Percentiles rank a stretch among this genome's conserved stretches.
phyloP scores from a whole-genome alignment of 1,284 basidiomycete genomes.

The Cryptococcus amylolentus region DNA sequence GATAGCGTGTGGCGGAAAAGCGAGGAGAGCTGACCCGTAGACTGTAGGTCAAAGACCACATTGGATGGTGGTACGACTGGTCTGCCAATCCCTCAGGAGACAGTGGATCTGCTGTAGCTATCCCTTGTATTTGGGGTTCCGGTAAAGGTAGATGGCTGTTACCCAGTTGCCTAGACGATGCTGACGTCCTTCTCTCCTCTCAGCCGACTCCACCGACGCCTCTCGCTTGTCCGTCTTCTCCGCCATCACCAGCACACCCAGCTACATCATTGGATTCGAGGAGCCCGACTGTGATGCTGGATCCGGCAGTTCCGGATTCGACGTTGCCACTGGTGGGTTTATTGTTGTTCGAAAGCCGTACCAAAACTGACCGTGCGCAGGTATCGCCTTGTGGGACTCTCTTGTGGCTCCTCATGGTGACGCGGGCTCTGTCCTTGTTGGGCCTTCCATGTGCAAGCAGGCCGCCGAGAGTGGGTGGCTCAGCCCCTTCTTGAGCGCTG shows the following conservation, averaged over 20 bases:
- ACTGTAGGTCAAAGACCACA: constrained; percentile 16
- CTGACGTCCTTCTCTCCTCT: not conserved
- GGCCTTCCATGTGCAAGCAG: constrained; percentile 48
- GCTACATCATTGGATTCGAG: constrained; percentile 47
- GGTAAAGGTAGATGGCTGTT: constrained; percentile 8
- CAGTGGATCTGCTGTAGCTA: constrained; percentile 24
- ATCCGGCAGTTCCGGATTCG: constrained; percentile 28
- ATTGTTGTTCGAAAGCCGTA: not conserved
- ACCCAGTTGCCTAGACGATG: too few relatives aligned
- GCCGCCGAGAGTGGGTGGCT: constrained; percentile 37
- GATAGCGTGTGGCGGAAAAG: too few relatives aligned
- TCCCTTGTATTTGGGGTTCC: constrained; percentile 49
- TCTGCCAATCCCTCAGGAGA: constrained; percentile 22
- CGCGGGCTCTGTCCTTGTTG: constrained; percentile 37
- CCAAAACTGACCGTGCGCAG: constrained; percentile 6
- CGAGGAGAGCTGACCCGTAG: too few relatives aligned
- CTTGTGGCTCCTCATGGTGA: constrained; percentile 36
- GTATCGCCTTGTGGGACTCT: constrained; percentile 41
- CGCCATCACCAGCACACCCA: constrained; percentile 27
- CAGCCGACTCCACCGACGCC: constrained; percentile 26
- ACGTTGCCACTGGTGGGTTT: constrained; percentile 26
- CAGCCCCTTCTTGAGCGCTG: constrained; percentile 32
- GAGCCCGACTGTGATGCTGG: constrained; percentile 48
- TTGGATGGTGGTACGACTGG: constrained; percentile 48
- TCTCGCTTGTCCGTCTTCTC: constrained; percentile 38